phyloP scores from a whole-genome alignment of 2,329 filamentous ascomycete genomes.

The Pyricularia pennisetigena region DNA sequence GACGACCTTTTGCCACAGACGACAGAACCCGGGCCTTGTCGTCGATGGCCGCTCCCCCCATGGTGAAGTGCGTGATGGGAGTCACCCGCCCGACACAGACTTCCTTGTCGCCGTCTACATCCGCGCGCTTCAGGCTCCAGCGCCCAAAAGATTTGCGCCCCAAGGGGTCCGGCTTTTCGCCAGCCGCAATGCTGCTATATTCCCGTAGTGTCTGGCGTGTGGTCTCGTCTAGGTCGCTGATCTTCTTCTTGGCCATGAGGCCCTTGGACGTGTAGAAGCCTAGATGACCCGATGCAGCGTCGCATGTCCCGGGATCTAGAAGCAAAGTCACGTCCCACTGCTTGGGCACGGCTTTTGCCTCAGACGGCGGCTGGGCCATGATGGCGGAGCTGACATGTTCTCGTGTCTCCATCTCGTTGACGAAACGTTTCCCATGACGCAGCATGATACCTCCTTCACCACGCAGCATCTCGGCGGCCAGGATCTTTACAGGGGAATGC shows the following conservation, averaged over 20 bases:
- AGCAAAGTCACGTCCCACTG: slow-evolving; percentile 52
- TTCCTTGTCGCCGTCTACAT: slow-evolving; percentile 36
- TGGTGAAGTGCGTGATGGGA: slow-evolving; percentile 56
- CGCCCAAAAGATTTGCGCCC: slow-evolving; percentile 41
- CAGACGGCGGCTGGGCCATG: slow-evolving; percentile 25
- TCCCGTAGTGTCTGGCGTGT: slow-evolving; percentile 32
- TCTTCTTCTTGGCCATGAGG: slow-evolving; percentile 44
- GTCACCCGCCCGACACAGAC: slow-evolving; percentile 51
- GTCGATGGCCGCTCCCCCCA: slow-evolving; percentile 53
- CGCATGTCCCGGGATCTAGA: slow-evolving; percentile 47
- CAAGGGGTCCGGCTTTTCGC: slow-evolving; percentile 29
- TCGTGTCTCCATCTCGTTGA: slow-evolving; percentile 53
- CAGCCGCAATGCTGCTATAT: slow-evolving; percentile 35
- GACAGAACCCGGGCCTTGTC: slow-evolving; percentile 39
- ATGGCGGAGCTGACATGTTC: slow-evolving; percentile 45
- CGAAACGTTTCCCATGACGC: slow-evolving; percentile 37
- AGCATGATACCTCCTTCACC: slow-evolving; percentile 54
- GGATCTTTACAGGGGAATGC: slow-evolving; percentile 42
- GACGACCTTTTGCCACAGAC: slow-evolving; percentile 21
- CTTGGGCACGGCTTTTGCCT: slow-evolving; percentile 19
- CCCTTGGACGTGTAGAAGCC: slow-evolving; percentile 57
- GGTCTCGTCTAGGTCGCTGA: slow-evolving; percentile 33
- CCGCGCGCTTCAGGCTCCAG: slow-evolving; percentile 36
- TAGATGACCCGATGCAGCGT: slow-evolving; percentile 42
- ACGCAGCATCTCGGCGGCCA: slow-evolving; percentile 52